Conservation (phyloP, 345 rosid genomes). For the Turnera subulata region DNA sequence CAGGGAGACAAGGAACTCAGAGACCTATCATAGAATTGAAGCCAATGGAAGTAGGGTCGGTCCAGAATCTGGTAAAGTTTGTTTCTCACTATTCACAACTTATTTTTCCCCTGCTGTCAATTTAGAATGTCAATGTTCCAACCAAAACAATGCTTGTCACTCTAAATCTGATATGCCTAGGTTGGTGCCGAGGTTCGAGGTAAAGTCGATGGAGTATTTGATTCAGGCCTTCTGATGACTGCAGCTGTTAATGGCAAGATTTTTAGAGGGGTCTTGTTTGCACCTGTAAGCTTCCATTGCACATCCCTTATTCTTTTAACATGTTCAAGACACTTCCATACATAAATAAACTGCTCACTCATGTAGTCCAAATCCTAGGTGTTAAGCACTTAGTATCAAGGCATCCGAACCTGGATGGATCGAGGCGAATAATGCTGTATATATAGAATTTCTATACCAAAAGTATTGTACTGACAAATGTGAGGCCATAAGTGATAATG, state of each 20-base stretch:
- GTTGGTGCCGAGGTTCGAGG: conserved; percentile 66
- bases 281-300: conserved; percentile 43
- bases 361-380: no score
- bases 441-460: no score
- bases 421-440: no score
- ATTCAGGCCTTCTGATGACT: conserved; percentile 63
- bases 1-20: conserved; percentile 25
- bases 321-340: not conserved
- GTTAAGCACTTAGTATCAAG: not conserved
- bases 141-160: not conserved
- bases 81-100: not conserved
- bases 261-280: conserved; percentile 64
- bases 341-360: no score
- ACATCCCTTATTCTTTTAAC: not conserved
- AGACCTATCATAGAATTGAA: conserved; percentile 20
- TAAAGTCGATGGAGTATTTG: conserved; percentile 68
- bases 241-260: conserved; percentile 60
- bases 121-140: not conserved
- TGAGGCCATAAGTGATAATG: no score
- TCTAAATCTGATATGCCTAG: conserved; percentile 16
- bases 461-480: no score
- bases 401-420: no score
- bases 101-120: not conserved
- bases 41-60: conserved; percentile 21
- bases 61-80: conserved; percentile 42